Evolutionary conservation across 371 early-diverging fungal genomes (phyloP).

Genomic region (Mucor indicus): DNA sequence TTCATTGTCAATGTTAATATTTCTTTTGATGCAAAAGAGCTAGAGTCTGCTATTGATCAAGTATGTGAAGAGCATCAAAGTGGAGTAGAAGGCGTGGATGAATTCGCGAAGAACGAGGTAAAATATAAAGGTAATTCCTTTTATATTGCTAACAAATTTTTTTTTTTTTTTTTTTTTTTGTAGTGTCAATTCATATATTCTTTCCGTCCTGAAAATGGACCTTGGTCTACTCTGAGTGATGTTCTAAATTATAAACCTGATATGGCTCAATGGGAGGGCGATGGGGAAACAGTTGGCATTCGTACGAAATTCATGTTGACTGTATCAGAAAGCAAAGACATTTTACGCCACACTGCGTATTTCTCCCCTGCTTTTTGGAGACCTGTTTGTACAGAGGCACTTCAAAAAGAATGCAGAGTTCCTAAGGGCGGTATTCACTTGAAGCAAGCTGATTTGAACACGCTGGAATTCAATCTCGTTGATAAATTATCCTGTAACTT

Average conservation of each 20-base stretch:
- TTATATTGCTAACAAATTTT: neutral
- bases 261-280: slow-evolving; percentile 49
- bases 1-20: slow-evolving; percentile 20
- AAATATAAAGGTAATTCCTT: neutral
- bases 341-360: slow-evolving; percentile 12
- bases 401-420: neutral
- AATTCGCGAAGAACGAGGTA: slow-evolving; percentile 29
- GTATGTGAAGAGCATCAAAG: slow-evolving; percentile 33
- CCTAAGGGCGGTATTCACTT: slow-evolving; percentile 13
- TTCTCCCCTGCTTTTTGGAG: slow-evolving; percentile 34
- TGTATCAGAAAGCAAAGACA: slow-evolving; percentile 3
- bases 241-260: slow-evolving; percentile 43
- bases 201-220: slow-evolving; percentile 1
- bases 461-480: slow-evolving; percentile 10
- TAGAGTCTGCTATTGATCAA: slow-evolving; percentile 31
- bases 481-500: slow-evolving; percentile 22
- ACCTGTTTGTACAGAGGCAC: neutral
- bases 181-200: slow-evolving; percentile 43
- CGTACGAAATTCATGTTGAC: slow-evolving; percentile 35
- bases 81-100: slow-evolving; percentile 26
- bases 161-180: neutral
- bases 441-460: neutral
- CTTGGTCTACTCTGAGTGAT: slow-evolving; percentile 34
- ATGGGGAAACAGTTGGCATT: slow-evolving; percentile 44
- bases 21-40: slow-evolving; percentile 6